Evolutionary conservation across 495 filamentous ascomycete species (phyloP).

Genomic region (Neurospora discreta): DNA sequence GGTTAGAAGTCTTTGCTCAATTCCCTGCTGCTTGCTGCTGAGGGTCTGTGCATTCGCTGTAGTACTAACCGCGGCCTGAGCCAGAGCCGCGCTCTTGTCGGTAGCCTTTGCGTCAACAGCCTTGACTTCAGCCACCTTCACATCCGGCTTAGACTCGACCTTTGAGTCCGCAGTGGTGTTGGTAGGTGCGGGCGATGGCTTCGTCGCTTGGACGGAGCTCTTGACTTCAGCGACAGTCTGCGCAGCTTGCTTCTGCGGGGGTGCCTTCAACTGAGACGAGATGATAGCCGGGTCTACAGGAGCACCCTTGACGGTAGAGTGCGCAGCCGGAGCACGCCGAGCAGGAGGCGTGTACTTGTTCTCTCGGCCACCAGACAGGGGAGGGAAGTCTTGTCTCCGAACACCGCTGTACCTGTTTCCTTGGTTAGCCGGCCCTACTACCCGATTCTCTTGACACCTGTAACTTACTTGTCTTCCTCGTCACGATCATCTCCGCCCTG

Average conservation of each 20-base stretch:
- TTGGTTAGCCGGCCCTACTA: constrained; percentile 13
- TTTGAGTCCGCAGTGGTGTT: constrained; percentile 13
- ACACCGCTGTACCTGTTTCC: constrained; percentile 77
- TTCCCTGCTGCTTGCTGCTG: constrained; percentile 13
- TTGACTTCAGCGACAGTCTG: constrained; percentile 36
- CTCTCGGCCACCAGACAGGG: constrained; percentile 39
- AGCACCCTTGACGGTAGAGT: constrained; percentile 58
- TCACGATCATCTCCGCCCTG: constrained; percentile 46
- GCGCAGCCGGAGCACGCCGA: constrained; percentile 62
- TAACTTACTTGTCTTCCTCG: constrained; percentile 79
- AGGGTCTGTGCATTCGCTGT: constrained; percentile 39
- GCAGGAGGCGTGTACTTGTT: constrained; percentile 89
- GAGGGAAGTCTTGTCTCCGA: constrained; percentile 61
- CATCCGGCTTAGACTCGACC: constrained; percentile 4
- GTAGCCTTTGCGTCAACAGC: constrained; percentile 20
- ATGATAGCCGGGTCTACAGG: constrained; percentile 77
- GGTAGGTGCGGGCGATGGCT: constrained; percentile 1
- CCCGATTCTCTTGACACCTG: neutral
- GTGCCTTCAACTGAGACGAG: constrained; percentile 52
- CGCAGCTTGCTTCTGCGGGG: constrained; percentile 32
- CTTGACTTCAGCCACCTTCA: constrained; percentile 16
- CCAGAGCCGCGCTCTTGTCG: constrained; percentile 18
- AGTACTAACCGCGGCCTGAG: constrained; percentile 40
- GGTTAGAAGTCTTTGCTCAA: constrained; percentile 65
- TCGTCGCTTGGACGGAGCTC: neutral